Percentiles rank a stretch among this genome's conserved stretches.
These are phyloP conservation scores for Bigelowiella natans DNA, from an alignment of 78 protist species.

Conservation along the genomic window DNA sequence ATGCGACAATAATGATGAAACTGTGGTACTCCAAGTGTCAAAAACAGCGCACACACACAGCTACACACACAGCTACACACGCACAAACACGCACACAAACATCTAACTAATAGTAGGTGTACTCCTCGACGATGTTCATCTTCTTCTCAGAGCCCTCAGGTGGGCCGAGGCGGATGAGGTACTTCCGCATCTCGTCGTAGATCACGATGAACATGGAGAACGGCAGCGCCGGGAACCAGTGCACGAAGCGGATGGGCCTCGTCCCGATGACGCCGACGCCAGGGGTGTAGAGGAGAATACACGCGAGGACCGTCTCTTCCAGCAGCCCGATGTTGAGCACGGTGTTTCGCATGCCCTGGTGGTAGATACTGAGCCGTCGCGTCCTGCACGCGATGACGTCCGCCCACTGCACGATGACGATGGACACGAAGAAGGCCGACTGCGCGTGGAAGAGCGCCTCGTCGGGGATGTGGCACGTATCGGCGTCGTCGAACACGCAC, in stretches of 20 bases:
- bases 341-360: slow-evolving; percentile 26
- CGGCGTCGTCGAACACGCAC: not conserved
- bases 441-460: slow-evolving; percentile 16
- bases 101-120: not conserved
- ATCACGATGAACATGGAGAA: slow-evolving; percentile 55
- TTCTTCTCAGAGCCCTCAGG: not conserved
- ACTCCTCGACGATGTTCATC: not conserved
- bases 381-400: slow-evolving; percentile 71
- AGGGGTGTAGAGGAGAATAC: slow-evolving; percentile 42
- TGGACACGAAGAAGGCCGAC: slow-evolving; percentile 64
- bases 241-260: slow-evolving; percentile 36
- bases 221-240: slow-evolving; percentile 75
- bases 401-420: slow-evolving; percentile 65
- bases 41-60: no score
- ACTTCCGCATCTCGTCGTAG: slow-evolving; percentile 60
- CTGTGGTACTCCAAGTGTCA: no score
- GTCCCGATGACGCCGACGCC: slow-evolving; percentile 36
- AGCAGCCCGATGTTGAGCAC: slow-evolving; percentile 52
- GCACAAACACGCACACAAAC: no score
- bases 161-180: slow-evolving; percentile 26
- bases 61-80: no score
- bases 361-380: slow-evolving; percentile 21
- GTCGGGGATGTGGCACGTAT: not conserved
- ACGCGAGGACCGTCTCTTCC: slow-evolving; percentile 53
- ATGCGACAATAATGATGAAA: no score